These are phyloP conservation scores for Metschnikowia baotianmanensis DNA, from an alignment of 805 yeast species.

Conservation along the genomic window DNA sequence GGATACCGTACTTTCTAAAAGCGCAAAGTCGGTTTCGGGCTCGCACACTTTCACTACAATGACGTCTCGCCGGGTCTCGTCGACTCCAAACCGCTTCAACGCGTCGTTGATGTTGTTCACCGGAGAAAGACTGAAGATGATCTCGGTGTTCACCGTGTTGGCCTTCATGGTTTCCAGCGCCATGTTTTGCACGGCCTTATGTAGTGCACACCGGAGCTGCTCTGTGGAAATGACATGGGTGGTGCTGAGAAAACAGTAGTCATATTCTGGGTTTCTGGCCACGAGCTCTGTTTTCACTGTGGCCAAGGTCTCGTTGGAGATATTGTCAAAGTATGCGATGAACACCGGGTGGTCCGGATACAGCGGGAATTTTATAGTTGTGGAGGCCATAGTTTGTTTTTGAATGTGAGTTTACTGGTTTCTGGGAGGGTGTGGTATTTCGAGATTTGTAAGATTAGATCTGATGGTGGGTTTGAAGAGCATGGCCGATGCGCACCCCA, in stretches of 20 bases:
- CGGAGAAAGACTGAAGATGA: constrained; percentile 67
- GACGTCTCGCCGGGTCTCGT: constrained; percentile 44
- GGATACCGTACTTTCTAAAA: constrained; percentile 27
- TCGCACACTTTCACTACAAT: constrained; percentile 51
- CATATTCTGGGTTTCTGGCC: constrained; percentile 45
- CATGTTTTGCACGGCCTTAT: constrained; percentile 57
- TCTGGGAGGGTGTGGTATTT: too few species aligned
- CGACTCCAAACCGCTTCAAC: constrained; percentile 66
- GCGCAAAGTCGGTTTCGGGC: constrained; percentile 16
- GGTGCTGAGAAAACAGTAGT: constrained; percentile 68
- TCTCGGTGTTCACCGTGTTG: constrained; percentile 66
- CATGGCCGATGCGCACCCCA: too few species aligned
- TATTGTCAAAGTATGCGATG: constrained; percentile 45
- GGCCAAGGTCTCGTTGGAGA: constrained; percentile 36
- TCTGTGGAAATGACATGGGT: constrained; percentile 55
- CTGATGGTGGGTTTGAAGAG: too few species aligned
- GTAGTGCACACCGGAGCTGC: constrained; percentile 59
- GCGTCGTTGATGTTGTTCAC: constrained; percentile 71
- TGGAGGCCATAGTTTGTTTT: neutral
- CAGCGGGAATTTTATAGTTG: constrained; percentile 41
- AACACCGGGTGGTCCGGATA: constrained; percentile 37
- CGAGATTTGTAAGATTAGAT: too few species aligned
- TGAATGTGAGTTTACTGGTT: too few species aligned
- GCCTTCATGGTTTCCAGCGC: constrained; percentile 53
- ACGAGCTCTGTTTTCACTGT: constrained; percentile 46